Evolutionary conservation across 768 basidiomycete genomes (phyloP), one percentile per base, ranked within the genome.

Genomic region (Pulveroboletus sp.): DNA sequence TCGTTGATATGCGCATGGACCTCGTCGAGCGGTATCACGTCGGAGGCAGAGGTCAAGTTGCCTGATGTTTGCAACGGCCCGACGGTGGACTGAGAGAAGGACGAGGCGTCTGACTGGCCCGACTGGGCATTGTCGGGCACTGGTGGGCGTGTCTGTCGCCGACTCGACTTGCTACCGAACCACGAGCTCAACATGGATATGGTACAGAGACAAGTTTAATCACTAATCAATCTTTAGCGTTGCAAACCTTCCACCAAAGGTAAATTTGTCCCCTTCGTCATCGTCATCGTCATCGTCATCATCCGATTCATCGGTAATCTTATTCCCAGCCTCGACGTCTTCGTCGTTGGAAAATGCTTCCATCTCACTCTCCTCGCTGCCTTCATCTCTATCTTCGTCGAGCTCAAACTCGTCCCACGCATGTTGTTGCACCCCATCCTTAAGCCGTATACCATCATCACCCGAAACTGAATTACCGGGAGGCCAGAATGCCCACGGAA

Each of bases 401-500:
- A 54, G 59, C 23, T 47, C 59, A 20, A 41, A 37, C 29, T 47
- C 55, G 3, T 57, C 60, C 45, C 67, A 69, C 1, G 50, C 58
- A 33, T 58, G 56, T n/a, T 50, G 50, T 14, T 34, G 50, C 9
- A 50, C 35, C 16, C 55, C 58, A 27, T 69, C 65, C 40, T 72
- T 71, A 43, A 86, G 73, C 84, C 84, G 85, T 51, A 87, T 77
- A 1, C 87, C 84, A 34, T 64, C 57, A 10, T 66, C 73, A 24
- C 63, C 59, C 8, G 63, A 72, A 49, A 42, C 40, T 20, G 51
- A 56, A 27, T 60, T 62, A 1, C 63, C 77, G 12, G 86, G 84
- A 8, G 92, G 91, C 82, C 85, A 87, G 68, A 94, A 94, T 25
- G 80, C 87, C 93, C 93, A 97, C 19, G 73, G 71, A 38, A 95